These are phyloP conservation scores for Grosmannia huntii DNA, from an alignment of 2,329 filamentous ascomycete species.

Conservation along the genomic window DNA sequence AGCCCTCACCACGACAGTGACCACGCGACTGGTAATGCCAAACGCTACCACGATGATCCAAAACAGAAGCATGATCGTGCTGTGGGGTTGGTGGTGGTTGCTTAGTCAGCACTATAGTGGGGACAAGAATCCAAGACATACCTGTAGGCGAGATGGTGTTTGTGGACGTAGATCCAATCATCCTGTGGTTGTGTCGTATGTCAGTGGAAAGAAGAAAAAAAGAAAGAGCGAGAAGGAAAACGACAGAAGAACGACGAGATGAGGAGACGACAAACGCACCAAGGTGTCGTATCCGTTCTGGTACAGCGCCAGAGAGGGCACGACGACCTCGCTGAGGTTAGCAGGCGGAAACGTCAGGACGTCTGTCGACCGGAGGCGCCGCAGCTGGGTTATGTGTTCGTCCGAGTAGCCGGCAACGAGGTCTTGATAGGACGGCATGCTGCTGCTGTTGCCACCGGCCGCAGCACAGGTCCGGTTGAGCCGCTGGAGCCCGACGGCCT, in stretches of 20 bases:
- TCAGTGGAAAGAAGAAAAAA: background rate
- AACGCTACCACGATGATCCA: conserved; percentile 24
- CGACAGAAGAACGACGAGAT: background rate
- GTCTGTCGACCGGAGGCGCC: conserved; percentile 19
- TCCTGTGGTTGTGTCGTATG: no score
- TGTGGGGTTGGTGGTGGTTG: background rate
- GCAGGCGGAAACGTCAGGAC: conserved; percentile 13
- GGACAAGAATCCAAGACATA: conserved; percentile 10
- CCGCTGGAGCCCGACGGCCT: conserved; percentile 12
- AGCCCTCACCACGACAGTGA: background rate
- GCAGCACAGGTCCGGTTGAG: conserved; percentile 24
- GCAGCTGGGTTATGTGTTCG: conserved; percentile 19
- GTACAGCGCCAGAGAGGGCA: conserved; percentile 23
- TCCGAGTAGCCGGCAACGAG: conserved; percentile 22
- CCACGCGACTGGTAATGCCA: conserved; percentile 1
- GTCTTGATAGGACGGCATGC: conserved; percentile 20
- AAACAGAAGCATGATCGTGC: conserved; percentile 20
- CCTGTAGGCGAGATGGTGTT: conserved; percentile 24
- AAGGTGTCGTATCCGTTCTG: conserved; percentile 25
- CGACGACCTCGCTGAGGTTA: conserved; percentile 17
- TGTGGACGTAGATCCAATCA: conserved; percentile 21
- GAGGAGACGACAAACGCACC: conserved; percentile 15
- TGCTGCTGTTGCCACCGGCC: conserved; percentile 5
- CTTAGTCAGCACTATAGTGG: background rate
- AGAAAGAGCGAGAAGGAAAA: background rate